phyloP scores from a whole-genome alignment of 768 basidiomycete genomes.

The Russula sp. region DNA sequence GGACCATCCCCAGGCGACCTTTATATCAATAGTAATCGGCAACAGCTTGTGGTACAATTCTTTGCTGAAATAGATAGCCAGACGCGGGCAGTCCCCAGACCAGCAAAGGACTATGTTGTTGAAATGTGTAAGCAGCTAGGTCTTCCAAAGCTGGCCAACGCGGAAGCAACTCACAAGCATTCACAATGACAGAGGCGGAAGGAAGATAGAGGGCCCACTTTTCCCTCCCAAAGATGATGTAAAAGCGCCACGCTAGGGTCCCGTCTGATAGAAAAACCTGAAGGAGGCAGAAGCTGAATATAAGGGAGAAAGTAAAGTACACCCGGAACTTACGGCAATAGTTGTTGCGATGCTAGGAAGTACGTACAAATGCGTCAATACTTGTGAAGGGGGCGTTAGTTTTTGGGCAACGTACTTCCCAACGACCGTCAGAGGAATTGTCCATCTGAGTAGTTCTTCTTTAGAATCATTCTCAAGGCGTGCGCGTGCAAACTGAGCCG shows the following conservation, averaged over 20 bases:
- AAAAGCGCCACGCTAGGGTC: constrained; percentile 25
- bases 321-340: not conserved
- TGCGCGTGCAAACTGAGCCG: constrained; percentile 21
- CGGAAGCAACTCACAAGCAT: constrained; percentile 17
- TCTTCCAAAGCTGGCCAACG: not conserved
- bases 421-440: constrained; percentile 17
- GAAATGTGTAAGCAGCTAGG: not conserved
- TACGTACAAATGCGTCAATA: not conserved
- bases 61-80: constrained; percentile 17
- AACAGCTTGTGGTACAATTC: constrained; percentile 19
- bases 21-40: constrained; percentile 20
- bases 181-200: constrained; percentile 13
- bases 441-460: constrained; percentile 20
- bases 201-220: constrained; percentile 25
- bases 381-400: too few species aligned
- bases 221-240: constrained; percentile 17
- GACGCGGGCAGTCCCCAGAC: constrained; percentile 20
- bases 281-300: not conserved
- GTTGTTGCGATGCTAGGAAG: constrained; percentile 10
- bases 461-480: constrained; percentile 13
- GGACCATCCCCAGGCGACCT: constrained; percentile 26
- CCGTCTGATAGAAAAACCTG: constrained; percentile 24
- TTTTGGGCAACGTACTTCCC: constrained; percentile 3
- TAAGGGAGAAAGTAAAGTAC: not conserved
- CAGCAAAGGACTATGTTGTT: constrained; percentile 23